These are phyloP conservation scores for Bacidia gigantensis DNA, from an alignment of 495 filamentous ascomycete genomes.

Conservation along the genomic window DNA sequence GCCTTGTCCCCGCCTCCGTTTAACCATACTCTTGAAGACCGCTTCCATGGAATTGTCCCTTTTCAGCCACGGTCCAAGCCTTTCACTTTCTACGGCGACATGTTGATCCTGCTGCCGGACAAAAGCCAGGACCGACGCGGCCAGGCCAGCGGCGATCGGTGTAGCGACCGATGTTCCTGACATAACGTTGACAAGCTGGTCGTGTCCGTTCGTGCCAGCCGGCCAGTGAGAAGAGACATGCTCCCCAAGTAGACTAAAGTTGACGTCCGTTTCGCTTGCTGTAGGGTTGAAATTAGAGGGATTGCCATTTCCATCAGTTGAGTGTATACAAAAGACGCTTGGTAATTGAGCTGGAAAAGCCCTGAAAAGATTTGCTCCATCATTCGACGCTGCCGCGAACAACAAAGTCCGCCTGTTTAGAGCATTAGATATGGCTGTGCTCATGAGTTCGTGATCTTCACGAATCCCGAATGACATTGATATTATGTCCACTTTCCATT, in stretches of 20 bases:
- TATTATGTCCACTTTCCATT: slow-evolving; percentile 28
- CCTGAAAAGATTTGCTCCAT: slow-evolving; percentile 22
- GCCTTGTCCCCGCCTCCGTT: slow-evolving; percentile 16
- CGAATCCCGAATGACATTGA: too few species aligned
- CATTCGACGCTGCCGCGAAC: slow-evolving; percentile 26
- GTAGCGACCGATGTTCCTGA: slow-evolving; percentile 24
- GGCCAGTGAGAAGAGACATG: slow-evolving; percentile 23
- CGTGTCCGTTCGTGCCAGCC: slow-evolving; percentile 15
- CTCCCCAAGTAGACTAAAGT: slow-evolving; percentile 26
- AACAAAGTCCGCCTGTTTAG: slow-evolving; percentile 21
- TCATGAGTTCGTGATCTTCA: too few species aligned
- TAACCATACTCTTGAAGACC: slow-evolving; percentile 22
- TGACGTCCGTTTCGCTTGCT: slow-evolving; percentile 21
- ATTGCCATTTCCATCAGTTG: slow-evolving; percentile 25
- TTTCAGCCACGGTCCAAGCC: slow-evolving; percentile 20
- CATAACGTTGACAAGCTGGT: slow-evolving; percentile 5
- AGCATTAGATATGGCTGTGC: too few species aligned
- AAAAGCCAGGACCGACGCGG: slow-evolving; percentile 19
- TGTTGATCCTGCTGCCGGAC: slow-evolving; percentile 18
- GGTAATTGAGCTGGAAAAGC: slow-evolving; percentile 26
- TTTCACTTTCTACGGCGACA: slow-evolving; percentile 13
- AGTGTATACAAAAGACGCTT: slow-evolving; percentile 25
- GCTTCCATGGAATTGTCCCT: slow-evolving; percentile 19
- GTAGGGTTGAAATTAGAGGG: slow-evolving; percentile 24
- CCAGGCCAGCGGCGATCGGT: slow-evolving; percentile 23